phyloP scores from a whole-genome alignment of 495 filamentous ascomycete genomes.

The Aspergillus leporis region DNA sequence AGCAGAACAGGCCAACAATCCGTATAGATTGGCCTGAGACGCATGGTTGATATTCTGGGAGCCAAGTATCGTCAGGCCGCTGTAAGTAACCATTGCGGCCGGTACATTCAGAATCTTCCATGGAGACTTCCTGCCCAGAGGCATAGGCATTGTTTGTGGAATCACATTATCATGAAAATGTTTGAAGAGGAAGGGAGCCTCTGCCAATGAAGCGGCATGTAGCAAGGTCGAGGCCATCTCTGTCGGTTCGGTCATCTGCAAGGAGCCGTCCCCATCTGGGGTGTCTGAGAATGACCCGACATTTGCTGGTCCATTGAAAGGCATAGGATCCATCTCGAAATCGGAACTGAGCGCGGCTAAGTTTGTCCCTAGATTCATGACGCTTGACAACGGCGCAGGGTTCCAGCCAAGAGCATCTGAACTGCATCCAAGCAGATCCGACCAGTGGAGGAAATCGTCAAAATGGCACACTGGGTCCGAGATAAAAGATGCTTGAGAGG shows the following conservation, averaged over 20 bases:
- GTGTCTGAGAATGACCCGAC: too few relatives aligned
- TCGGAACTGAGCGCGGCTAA: too few relatives aligned
- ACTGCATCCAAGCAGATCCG: constrained; percentile 31
- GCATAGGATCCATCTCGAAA: too few relatives aligned
- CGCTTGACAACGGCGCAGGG: not conserved
- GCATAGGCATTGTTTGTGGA: constrained; percentile 33
- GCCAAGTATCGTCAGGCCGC: constrained; percentile 34
- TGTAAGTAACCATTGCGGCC: constrained; percentile 31
- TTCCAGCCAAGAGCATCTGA: constrained; percentile 19
- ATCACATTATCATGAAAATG: constrained; percentile 37
- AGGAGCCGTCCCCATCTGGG: too few relatives aligned
- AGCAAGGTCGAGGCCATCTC: too few relatives aligned
- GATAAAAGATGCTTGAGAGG: not conserved
- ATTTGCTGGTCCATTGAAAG: too few relatives aligned
- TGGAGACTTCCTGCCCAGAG: constrained; percentile 33
- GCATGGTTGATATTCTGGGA: constrained; percentile 32
- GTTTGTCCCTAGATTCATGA: too few relatives aligned
- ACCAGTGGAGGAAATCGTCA: constrained; percentile 39
- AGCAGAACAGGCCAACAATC: constrained; percentile 32
- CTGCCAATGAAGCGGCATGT: constrained; percentile 16
- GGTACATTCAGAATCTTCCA: constrained; percentile 38
- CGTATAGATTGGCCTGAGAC: constrained; percentile 32
- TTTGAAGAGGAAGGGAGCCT: constrained; percentile 30
- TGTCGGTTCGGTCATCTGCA: too few relatives aligned
- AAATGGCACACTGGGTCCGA: constrained; percentile 30